These are phyloP conservation scores for Claviceps maximensis DNA, from an alignment of 2,329 filamentous ascomycete species.

Conservation along the genomic window DNA sequence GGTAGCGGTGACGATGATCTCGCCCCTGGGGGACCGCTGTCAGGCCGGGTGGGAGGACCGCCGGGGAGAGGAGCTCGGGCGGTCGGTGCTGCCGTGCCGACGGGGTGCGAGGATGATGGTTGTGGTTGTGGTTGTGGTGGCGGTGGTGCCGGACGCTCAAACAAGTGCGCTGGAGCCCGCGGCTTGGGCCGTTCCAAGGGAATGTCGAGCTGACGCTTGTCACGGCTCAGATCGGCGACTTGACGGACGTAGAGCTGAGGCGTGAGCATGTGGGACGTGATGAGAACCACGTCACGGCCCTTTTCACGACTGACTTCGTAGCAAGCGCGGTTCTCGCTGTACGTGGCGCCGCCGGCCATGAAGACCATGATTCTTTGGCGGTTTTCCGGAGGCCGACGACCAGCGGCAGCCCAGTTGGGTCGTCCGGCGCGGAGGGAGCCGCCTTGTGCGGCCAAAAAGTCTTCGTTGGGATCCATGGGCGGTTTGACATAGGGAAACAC, in stretches of 20 bases:
- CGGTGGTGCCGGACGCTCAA: conserved; percentile 53
- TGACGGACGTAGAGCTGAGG: conserved; percentile 74
- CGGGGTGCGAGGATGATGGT: conserved; percentile 13
- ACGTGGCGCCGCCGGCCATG: conserved; percentile 89
- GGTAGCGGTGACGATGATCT: neutral
- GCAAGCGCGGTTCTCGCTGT: conserved; percentile 76
- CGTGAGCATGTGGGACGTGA: conserved; percentile 85
- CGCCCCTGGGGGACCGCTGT: conserved; percentile 6
- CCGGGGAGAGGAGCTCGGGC: neutral
- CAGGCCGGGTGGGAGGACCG: conserved; percentile 15
- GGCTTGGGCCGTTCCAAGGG: conserved; percentile 68
- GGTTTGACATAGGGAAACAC: conserved; percentile 63
- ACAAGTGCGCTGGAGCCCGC: conserved; percentile 75
- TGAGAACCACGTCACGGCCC: conserved; percentile 72
- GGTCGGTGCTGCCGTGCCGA: neutral
- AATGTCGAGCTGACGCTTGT: conserved; percentile 64
- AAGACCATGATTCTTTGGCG: conserved; percentile 86
- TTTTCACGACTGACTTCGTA: conserved; percentile 69
- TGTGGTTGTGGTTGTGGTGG: conserved; percentile 37
- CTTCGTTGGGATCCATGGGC: conserved; percentile 48
- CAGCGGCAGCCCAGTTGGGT: conserved; percentile 85
- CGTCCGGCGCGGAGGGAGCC: conserved; percentile 81
- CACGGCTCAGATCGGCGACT: conserved; percentile 62
- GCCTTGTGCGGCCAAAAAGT: conserved; percentile 42
- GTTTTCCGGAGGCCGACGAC: conserved; percentile 60